A percentile compares a stretch with the other conserved stretches of the same genome.
Conservation (phyloP, 768 basidiomycete genomes). For the Trametopsis cervina region DNA sequence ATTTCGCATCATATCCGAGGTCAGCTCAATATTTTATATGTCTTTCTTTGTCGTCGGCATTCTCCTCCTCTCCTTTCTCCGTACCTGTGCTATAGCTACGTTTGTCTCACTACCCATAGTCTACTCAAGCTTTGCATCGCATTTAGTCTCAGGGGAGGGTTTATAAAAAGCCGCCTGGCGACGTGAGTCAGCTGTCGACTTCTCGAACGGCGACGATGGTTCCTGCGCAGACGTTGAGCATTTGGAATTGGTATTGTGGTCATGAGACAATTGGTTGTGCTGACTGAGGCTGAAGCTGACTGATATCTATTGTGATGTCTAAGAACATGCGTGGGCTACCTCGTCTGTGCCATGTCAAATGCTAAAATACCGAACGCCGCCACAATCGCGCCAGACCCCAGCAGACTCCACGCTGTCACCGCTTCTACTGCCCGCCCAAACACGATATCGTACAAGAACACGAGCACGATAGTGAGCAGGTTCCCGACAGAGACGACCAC, state of each 20-base stretch:
- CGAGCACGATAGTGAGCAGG: conserved; percentile 91
- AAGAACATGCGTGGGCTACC: not conserved
- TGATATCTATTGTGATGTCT: too few relatives aligned
- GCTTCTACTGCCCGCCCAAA: conserved; percentile 58
- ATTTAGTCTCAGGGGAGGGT: too few relatives aligned
- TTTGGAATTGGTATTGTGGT: too few relatives aligned
- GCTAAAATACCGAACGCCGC: conserved; percentile 76
- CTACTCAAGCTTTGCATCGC: not conserved
- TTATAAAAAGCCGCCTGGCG: too few relatives aligned
- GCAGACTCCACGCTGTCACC: conserved; percentile 63
- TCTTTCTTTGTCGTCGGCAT: conserved; percentile 10
- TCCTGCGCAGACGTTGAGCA: too few relatives aligned
- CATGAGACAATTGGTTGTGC: too few relatives aligned
- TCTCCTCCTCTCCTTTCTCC: conserved; percentile 19
- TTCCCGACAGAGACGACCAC: conserved; percentile 84
- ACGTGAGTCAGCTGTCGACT: too few relatives aligned
- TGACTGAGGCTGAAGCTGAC: too few relatives aligned
- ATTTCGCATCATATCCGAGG: conserved; percentile 25
- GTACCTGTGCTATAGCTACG: conserved; percentile 37
- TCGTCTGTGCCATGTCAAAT: conserved; percentile 47
- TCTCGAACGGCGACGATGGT: too few relatives aligned
- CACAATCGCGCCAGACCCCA: conserved; percentile 76
- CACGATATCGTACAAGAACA: conserved; percentile 70
- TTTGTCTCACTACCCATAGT: conserved; percentile 21
- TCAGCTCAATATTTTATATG: conserved; percentile 12